These are phyloP conservation scores for Hymenoscyphus salicellus DNA, from an alignment of 2,329 filamentous ascomycete species.

Conservation along the genomic window DNA sequence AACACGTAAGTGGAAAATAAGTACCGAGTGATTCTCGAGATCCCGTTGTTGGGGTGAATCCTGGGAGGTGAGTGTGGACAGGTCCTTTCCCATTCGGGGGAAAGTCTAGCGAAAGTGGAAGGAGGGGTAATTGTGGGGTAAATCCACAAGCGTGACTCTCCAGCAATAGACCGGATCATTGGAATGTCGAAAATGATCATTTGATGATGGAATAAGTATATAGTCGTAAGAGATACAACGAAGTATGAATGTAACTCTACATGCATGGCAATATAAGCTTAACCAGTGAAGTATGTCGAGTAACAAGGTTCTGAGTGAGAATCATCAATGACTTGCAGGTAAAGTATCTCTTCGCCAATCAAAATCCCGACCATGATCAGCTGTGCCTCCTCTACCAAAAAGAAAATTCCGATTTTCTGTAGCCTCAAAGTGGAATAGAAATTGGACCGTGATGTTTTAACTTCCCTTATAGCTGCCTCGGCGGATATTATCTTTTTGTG, in stretches of 20 bases:
- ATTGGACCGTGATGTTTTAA: background rate
- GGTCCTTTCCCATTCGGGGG: background rate
- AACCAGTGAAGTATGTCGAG: background rate
- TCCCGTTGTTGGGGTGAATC: background rate
- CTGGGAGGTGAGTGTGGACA: background rate
- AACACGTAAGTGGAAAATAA: background rate
- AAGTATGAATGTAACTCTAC: background rate
- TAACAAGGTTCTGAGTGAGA: constrained; percentile 4
- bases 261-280: background rate
- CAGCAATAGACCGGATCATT: background rate
- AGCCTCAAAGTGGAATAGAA: background rate
- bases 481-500: background rate
- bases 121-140: constrained; percentile 3
- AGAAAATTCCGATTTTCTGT: background rate
- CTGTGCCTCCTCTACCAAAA: background rate
- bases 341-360: background rate
- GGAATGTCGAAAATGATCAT: background rate
- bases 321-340: background rate
- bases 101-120: constrained; percentile 2
- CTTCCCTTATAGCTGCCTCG: background rate
- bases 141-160: background rate
- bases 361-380: background rate
- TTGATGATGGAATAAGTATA: background rate
- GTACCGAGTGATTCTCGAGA: background rate
- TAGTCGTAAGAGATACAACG: background rate